These are phyloP conservation scores for Chara braunii DNA, from an alignment of 139 green algal genomes.

Conservation along the genomic window DNA sequence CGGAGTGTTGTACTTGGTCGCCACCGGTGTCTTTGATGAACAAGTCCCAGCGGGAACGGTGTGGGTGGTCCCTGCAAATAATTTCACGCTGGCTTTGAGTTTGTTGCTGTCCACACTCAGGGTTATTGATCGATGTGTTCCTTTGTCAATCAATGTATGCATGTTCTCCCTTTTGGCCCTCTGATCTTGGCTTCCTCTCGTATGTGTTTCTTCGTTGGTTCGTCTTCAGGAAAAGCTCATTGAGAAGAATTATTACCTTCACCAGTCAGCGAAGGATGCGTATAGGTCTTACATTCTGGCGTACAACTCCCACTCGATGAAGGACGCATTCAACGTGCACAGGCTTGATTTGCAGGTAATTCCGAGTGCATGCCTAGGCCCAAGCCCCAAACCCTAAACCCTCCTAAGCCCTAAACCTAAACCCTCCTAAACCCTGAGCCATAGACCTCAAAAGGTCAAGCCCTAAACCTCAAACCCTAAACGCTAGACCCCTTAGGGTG, in stretches of 20 bases:
- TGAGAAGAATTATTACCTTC: constrained; percentile 99
- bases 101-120: no score
- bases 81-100: no score
- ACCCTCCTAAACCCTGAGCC: neutral
- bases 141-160: no score
- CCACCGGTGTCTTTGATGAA: no score
- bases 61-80: no score
- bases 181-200: no score
- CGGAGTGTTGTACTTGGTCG: no score
- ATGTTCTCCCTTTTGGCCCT: no score
- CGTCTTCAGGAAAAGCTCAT: constrained; percentile 83
- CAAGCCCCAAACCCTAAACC: neutral
- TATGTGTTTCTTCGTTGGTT: no score
- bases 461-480: neutral
- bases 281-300: constrained; percentile 82
- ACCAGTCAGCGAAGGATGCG: constrained; percentile 58
- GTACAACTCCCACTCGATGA: constrained; percentile 92
- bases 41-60: no score
- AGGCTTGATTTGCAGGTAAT: constrained; percentile 68
- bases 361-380: neutral
- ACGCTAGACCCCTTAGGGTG: no score
- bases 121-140: no score
- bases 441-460: constrained; percentile 11
- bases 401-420: neutral
- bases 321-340: constrained; percentile 98